Base-by-base conservation (phyloP, 2,329 filamentous ascomycete species). In the Alternaria viburni region DNA sequence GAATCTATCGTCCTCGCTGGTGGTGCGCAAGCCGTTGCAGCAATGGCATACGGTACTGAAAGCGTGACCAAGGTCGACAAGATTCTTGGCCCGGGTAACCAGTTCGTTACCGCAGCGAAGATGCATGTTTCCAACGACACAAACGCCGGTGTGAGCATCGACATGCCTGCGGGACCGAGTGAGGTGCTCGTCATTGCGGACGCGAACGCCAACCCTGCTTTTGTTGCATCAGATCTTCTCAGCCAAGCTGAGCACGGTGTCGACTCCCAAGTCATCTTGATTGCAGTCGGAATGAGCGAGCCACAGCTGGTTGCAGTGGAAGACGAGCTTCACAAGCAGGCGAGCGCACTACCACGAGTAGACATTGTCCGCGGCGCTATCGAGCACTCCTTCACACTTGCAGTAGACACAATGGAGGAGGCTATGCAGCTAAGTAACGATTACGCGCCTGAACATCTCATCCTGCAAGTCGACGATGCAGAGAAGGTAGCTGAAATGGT, bases 81-180 rank as follows among this genome's bases (percentile, higher is more conserved):
- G 88, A 97, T 99, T 72, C 88, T 98, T 12, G 96, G 96, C 0
- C 96, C 96, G 3, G 96, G 96, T 36, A 99, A 99, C 82, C 96
- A 98, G 81, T 99, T 98, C 77, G 96, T 99, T 44, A 99, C 96
- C 0, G 96, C 96, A 1, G 96, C 93, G 56, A 99, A 99, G 87
- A 99, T 99, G 96, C 87, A 94, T 73, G 96, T 99, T 46, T 93
- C 91, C 81, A 99, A 99, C 80, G 96, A 99, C 79, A 98, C 96
- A 47, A 96, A 93, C 64, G 96, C 96, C 12, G 92, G 93, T 21
- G 94, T 97, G 44, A 91, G 93, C 80, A 99, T 99, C 74, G 96
- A 99, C 78, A 99, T 99, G 96, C 96, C 96, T 11, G 96, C 96
- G 36, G 96, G 96, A 0, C 96, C 96, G 0, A 97, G 93, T 36